These are phyloP conservation scores for Epichloe baconii DNA, from an alignment of 2,329 filamentous ascomycete genomes.

Conservation along the genomic window DNA sequence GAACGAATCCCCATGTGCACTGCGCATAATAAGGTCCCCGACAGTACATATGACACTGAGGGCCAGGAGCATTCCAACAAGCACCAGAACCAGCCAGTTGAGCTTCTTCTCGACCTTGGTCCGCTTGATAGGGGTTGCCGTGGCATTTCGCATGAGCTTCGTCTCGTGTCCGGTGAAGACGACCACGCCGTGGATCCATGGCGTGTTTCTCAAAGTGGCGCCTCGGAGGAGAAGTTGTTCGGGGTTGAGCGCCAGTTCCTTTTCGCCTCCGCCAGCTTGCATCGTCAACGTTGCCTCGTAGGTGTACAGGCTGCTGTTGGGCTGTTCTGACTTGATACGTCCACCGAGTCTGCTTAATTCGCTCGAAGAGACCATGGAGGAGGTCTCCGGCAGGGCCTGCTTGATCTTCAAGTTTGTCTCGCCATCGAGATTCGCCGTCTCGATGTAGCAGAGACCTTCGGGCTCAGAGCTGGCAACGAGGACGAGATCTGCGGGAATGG, in stretches of 20 bases:
- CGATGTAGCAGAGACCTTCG: conserved; percentile 95
- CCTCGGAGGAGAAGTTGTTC: conserved; percentile 89
- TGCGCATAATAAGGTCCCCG: conserved; percentile 73
- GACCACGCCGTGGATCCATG: conserved; percentile 91
- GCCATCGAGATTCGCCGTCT: conserved; percentile 93
- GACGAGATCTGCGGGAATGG: conserved; percentile 86
- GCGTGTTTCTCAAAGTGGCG: conserved; percentile 87
- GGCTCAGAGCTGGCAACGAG: conserved; percentile 90
- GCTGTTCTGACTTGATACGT: conserved; percentile 84
- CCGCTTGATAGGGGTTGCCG: conserved; percentile 91
- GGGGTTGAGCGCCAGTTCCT: conserved; percentile 76
- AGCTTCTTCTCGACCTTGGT: conserved; percentile 92
- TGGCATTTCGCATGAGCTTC: conserved; percentile 97
- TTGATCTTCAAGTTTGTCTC: conserved; percentile 99
- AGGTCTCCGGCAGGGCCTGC: conserved; percentile 88
- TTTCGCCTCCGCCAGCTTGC: conserved; percentile 80
- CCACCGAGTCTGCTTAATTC: conserved; percentile 80
- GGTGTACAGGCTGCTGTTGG: conserved; percentile 95
- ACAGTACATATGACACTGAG: conserved; percentile 85
- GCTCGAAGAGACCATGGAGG: conserved; percentile 69
- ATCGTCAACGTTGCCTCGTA: conserved; percentile 95
- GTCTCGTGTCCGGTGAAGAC: conserved; percentile 93
- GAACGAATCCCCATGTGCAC: conserved; percentile 48
- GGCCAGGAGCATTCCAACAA: conserved; percentile 69
- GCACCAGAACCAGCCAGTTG: conserved; percentile 82